phyloP scores from a whole-genome alignment of 1,284 basidiomycete species.

The Cutaneotrichosporon mucoides region DNA sequence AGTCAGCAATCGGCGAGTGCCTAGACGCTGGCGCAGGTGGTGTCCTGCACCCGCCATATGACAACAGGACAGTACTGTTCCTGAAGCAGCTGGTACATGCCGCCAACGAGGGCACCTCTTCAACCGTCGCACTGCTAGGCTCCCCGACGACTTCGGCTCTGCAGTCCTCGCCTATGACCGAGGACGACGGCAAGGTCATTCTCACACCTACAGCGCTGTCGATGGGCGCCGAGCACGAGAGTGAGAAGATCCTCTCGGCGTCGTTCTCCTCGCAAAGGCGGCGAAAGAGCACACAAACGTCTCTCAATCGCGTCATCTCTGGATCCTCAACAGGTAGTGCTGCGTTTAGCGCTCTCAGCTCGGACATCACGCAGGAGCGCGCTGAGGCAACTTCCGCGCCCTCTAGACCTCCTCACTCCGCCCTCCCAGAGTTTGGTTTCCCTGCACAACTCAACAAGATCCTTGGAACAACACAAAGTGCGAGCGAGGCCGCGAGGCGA shows the following conservation, averaged over 20 bases:
- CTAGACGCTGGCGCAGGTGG: conserved; percentile 41
- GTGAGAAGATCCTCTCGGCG: conserved; percentile 32
- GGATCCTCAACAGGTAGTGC: neutral
- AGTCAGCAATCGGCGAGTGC: conserved; percentile 34
- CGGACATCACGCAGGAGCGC: neutral
- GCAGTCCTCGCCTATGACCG: conserved; percentile 1
- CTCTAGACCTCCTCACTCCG: neutral
- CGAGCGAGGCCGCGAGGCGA: conserved; percentile 45
- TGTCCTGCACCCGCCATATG: conserved; percentile 46
- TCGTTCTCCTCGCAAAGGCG: conserved; percentile 5
- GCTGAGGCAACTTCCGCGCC: neutral
- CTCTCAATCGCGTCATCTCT: neutral
- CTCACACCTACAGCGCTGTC: conserved; percentile 40
- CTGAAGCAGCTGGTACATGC: conserved; percentile 32
- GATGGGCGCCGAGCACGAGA: conserved; percentile 39
- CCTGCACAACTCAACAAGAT: conserved; percentile 1
- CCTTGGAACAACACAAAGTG: neutral
- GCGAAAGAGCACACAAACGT: conserved; percentile 8
- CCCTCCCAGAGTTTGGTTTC: neutral
- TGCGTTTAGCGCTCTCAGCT: neutral
- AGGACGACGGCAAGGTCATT: conserved; percentile 28
- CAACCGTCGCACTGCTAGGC: conserved; percentile 6
- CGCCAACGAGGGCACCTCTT: conserved; percentile 22
- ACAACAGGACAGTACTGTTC: conserved; percentile 24
- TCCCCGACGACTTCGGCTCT: neutral